Evolutionary conservation across 768 basidiomycete genomes (phyloP).

Genomic region (Pulveroboletus sp.): DNA sequence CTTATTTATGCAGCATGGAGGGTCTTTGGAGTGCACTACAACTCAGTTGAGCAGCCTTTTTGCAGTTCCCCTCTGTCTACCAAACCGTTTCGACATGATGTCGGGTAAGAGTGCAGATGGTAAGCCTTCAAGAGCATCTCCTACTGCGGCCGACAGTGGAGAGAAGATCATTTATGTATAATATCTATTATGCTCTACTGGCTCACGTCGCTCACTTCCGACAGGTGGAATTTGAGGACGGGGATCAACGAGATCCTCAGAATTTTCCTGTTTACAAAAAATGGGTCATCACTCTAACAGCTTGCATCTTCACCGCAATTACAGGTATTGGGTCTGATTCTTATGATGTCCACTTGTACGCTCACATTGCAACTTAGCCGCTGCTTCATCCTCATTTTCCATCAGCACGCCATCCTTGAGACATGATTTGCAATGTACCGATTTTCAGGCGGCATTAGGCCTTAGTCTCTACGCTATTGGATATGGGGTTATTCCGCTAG

Average conservation of each 20-base stretch:
- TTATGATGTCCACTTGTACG: background rate
- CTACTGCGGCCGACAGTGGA: background rate
- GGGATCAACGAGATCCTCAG: constrained; percentile 37
- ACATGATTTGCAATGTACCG: constrained; percentile 37
- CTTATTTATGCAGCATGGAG: too few species aligned
- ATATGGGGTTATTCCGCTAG: constrained; percentile 55
- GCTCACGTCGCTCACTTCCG: constrained; percentile 1
- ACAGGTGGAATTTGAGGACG: constrained; percentile 38
- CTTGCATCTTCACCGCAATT: constrained; percentile 24
- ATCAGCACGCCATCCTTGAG: constrained; percentile 55
- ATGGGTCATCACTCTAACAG: constrained; percentile 36
- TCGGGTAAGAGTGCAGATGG: constrained; percentile 3
- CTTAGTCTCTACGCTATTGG: constrained; percentile 55
- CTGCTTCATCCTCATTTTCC: constrained; percentile 46
- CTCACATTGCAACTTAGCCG: constrained; percentile 32
- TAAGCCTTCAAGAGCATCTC: background rate
- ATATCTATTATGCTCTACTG: background rate
- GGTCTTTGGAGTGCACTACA: too few species aligned
- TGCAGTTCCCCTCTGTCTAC: too few species aligned
- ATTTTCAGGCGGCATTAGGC: constrained; percentile 44
- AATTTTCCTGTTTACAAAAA: constrained; percentile 36
- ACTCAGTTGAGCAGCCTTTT: too few species aligned
- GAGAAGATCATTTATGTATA: constrained; percentile 16
- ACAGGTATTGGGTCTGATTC: constrained; percentile 7
- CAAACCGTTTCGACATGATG: constrained; percentile 3